These are phyloP conservation scores for Phoma herbarum DNA, from an alignment of 2,329 filamentous ascomycete species.

Conservation along the genomic window DNA sequence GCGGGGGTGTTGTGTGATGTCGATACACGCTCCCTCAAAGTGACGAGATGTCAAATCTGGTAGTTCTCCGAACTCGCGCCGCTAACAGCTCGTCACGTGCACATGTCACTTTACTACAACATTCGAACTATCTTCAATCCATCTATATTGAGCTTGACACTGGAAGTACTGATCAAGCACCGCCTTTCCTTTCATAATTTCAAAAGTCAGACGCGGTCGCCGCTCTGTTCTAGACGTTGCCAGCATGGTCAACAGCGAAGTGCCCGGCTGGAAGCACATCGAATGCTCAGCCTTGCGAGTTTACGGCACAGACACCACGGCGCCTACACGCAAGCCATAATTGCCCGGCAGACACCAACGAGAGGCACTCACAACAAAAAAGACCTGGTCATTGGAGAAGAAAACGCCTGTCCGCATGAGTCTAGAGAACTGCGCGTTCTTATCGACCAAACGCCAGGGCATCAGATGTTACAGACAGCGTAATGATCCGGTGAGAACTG, in stretches of 20 bases:
- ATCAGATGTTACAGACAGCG: constrained; percentile 16
- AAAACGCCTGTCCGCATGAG: constrained; percentile 1
- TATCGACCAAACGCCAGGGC: constrained; percentile 2
- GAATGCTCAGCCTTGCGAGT: not conserved
- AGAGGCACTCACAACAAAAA: not conserved
- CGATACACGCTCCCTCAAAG: constrained; percentile 26
- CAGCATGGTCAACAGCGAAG: not conserved
- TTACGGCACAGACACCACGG: not conserved
- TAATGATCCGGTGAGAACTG: constrained; percentile 3
- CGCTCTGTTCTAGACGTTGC: not conserved
- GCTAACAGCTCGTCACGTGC: constrained; percentile 30
- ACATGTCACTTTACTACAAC: not conserved
- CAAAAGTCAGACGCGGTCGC: not conserved
- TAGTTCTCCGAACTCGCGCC: constrained; percentile 12
- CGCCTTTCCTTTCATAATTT: not conserved
- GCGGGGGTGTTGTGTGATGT: constrained; percentile 30
- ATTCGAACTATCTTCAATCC: not conserved
- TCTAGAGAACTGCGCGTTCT: not conserved
- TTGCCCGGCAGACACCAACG: not conserved
- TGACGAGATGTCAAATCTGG: constrained; percentile 27
- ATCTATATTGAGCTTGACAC: not conserved
- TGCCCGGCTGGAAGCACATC: not conserved
- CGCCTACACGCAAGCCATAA: not conserved
- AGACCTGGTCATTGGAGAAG: not conserved
- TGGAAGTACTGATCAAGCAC: not conserved